These are phyloP conservation scores for Eucalyptus regnans DNA, from an alignment of 345 rosid species.

Conservation along the genomic window DNA sequence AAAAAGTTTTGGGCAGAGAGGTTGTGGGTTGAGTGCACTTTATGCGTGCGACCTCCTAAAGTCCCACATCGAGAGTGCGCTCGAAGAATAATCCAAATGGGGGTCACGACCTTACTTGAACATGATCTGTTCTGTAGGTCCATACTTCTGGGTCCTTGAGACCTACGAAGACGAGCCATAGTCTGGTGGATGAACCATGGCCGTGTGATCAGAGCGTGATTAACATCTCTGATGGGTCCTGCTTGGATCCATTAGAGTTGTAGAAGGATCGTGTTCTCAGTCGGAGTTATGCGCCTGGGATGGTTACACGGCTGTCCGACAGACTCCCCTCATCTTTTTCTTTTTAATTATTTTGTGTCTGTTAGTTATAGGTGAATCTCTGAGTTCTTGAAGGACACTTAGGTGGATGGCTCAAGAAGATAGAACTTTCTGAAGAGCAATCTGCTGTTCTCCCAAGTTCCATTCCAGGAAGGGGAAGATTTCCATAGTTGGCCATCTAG, in stretches of 20 bases:
- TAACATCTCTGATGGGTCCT: background rate
- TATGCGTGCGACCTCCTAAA: background rate
- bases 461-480: background rate
- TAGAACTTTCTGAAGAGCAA: background rate
- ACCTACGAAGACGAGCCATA: background rate
- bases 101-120: background rate
- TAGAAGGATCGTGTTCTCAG: background rate
- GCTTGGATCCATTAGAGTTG: background rate
- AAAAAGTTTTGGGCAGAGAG: too few relatives aligned
- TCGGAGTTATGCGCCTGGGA: background rate
- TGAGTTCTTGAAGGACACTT: too few relatives aligned
- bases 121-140: slow-evolving; percentile 6
- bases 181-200: background rate
- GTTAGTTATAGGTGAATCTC: too few relatives aligned
- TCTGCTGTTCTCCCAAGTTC: background rate
- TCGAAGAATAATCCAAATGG: background rate
- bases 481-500: background rate
- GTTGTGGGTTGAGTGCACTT: too few relatives aligned
- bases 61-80: background rate
- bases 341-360: background rate
- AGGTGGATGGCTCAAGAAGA: background rate
- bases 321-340: background rate
- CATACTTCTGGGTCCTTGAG: background rate
- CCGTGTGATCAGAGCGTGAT: background rate
- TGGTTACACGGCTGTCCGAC: background rate